Percentiles rank a stretch among this genome's conserved stretches.
Conservation (phyloP, 2,329 filamentous ascomycete species). For the Periglandula ipomoeae region DNA sequence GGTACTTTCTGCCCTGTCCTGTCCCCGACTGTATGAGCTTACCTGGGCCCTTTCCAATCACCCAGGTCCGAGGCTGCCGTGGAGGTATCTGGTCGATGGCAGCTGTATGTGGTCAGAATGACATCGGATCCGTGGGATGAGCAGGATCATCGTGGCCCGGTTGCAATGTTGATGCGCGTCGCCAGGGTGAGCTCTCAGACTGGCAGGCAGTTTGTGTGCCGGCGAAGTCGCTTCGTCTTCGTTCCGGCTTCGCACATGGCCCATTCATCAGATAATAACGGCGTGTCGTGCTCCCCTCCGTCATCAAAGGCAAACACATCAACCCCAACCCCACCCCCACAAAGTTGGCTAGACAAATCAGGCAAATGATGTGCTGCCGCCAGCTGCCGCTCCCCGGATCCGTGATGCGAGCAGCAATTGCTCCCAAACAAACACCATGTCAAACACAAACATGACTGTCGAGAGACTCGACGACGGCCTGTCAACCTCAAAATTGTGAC, state of each 20-base stretch:
- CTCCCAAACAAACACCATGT: background rate
- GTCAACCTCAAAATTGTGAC: background rate
- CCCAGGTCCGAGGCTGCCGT: too few species aligned
- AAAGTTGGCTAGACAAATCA: background rate
- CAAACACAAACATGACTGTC: background rate
- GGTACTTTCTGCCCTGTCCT: too few species aligned
- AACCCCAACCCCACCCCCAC: slow-evolving; percentile 3
- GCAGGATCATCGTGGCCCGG: too few species aligned
- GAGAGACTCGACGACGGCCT: background rate
- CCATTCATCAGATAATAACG: background rate
- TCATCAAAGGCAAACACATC: background rate
- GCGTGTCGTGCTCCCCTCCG: background rate
- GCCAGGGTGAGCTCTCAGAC: background rate
- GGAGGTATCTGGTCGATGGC: too few species aligned
- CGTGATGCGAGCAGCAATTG: background rate
- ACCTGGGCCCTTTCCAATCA: too few species aligned
- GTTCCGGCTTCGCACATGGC: background rate
- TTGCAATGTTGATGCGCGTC: background rate
- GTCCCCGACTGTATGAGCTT: too few species aligned
- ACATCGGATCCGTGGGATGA: background rate
- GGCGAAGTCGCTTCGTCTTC: background rate
- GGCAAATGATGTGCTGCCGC: slow-evolving; percentile 2
- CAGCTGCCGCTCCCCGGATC: background rate
- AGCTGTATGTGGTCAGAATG: background rate
- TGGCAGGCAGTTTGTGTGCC: background rate